Conservation (phyloP, 2,329 filamentous ascomycete genomes). For the Fusarium verticillioides region DNA sequence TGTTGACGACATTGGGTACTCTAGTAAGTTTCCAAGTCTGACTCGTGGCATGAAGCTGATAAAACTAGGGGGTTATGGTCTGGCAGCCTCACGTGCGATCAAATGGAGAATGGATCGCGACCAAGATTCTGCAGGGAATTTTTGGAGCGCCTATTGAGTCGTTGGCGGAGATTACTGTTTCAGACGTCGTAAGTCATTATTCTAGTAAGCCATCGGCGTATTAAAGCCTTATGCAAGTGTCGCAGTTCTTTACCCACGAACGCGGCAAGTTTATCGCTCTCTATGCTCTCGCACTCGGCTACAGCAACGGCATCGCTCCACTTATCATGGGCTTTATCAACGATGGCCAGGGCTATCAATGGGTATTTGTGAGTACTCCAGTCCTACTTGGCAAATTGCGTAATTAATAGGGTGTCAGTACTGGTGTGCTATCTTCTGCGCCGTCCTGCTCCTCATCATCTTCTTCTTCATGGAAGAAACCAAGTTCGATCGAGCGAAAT, state of each 20-base stretch:
- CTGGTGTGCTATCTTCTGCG: not conserved
- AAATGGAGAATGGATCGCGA: not conserved
- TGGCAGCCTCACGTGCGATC: not conserved
- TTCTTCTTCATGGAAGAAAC: not conserved
- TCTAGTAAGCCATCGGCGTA: rapidly evolving
- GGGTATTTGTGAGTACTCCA: not conserved
- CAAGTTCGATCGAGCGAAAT: not conserved
- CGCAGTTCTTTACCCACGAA: not conserved
- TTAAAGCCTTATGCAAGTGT: rapidly evolving
- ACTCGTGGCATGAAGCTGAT: rapidly evolving
- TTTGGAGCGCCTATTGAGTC: not conserved
- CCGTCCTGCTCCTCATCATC: not conserved
- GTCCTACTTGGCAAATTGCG: too few relatives aligned
- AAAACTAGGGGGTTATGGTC: not conserved
- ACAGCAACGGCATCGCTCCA: not conserved
- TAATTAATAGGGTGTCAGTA: not conserved
- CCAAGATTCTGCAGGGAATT: not conserved
- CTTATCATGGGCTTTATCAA: not conserved
- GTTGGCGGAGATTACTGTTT: not conserved
- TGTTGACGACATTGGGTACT: not conserved
- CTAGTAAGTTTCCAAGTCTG: not conserved
- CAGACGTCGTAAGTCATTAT: not conserved
- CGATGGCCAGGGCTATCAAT: not conserved
- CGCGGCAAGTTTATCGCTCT: not conserved
- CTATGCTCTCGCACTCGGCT: not conserved